These are phyloP conservation scores for Euphrasia arctica DNA, from an alignment of 305 asterid genomes.

Conservation along the genomic window DNA sequence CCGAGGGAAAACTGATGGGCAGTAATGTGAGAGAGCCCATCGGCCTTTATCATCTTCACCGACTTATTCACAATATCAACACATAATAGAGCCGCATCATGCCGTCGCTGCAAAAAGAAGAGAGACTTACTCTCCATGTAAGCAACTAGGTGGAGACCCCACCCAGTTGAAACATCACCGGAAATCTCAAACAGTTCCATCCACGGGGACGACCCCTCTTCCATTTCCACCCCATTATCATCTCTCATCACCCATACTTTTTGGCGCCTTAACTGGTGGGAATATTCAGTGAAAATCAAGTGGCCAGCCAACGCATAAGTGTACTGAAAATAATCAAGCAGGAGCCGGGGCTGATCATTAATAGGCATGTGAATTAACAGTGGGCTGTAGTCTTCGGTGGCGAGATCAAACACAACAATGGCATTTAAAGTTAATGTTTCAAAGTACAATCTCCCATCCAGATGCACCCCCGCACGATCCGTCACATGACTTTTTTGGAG, in stretches of 20 bases:
- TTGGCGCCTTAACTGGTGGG: neutral
- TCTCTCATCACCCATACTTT: neutral
- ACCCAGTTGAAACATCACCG: no score
- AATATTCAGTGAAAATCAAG: neutral
- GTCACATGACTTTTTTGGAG: neutral
- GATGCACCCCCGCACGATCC: neutral
- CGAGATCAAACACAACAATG: neutral
- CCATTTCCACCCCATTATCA: neutral
- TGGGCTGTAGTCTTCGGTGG: neutral
- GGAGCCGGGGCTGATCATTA: neutral
- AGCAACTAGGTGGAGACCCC: neutral
- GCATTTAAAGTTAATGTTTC: neutral
- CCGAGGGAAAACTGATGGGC: neutral
- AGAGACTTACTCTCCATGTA: neutral
- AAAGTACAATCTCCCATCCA: neutral
- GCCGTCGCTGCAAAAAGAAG: neutral
- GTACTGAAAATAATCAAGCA: neutral
- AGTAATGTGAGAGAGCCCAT: neutral
- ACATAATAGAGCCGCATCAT: neutral
- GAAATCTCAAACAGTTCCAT: neutral
- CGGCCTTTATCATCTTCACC: neutral
- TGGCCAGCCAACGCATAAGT: neutral
- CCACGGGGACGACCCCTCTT: neutral
- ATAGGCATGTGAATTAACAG: neutral
- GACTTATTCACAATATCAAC: slow-evolving; percentile 2